Evolutionary conservation across 2,329 filamentous ascomycete genomes (phyloP), one percentile per base, ranked within the genome.

Genomic region (Rhynchosporium graminicola): DNA sequence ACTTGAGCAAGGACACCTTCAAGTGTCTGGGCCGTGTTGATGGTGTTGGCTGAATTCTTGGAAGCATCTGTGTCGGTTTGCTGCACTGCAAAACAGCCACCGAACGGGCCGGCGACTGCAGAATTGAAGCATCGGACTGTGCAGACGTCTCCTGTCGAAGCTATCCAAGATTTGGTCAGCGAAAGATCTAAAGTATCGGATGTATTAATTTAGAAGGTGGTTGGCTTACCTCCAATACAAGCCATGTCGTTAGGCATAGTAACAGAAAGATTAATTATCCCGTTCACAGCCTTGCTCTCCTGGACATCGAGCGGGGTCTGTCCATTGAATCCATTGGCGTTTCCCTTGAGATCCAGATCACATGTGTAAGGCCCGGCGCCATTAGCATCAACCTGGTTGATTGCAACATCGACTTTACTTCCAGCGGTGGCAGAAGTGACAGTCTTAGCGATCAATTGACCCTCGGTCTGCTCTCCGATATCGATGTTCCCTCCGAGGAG

Each of bases 401-500:
- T 73, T 5, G 50, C 46, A 4, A 52, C 60, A 43, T 26, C 15
- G 5, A 52, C 31, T 15, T 47, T 57, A 40, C 61, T 59, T 33
- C 61, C 46, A 8, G 45, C 26, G 2, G 15, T 52, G 8, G 62
- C 63, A 20, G 56, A 62, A 1, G 83, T 85, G 7, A 86, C 79
- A 4, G 75, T 70, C 1, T 69, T 66, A 5, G 77, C 78, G 5
- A 78, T 74, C 2, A 85, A 66, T 3, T 80, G 79, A 62, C 80
- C 79, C 72, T 85, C 81, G 0, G 81, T 84, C 67, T 80, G 80
- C 72, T 82, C 79, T 29, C 79, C 80, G 56, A 88, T 78, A 65
- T 88, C 83, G 70, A 89, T 88, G 76, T 82, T 84, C 48, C 87
- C 87, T 59, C 77, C 70, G 54, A 83, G 72, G 71, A 87, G 79